These are phyloP conservation scores for Stachybotrys chartarum DNA, from an alignment of 2,329 filamentous ascomycete genomes.

Conservation along the genomic window DNA sequence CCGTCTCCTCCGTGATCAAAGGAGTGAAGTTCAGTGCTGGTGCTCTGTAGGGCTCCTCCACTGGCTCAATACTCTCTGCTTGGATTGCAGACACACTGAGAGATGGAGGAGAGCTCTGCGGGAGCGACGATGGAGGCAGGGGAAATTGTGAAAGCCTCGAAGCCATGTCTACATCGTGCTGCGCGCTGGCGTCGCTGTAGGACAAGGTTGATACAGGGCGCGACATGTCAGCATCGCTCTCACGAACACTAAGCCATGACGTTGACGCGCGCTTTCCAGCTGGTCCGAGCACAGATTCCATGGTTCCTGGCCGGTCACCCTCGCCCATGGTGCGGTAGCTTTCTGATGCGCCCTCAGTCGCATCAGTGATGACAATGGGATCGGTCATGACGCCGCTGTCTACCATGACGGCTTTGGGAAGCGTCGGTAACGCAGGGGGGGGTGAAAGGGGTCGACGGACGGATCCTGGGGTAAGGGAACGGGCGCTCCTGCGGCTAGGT, in stretches of 20 bases:
- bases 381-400: slow-evolving; percentile 57
- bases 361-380: slow-evolving; percentile 32
- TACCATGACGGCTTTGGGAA: slow-evolving; percentile 49
- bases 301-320: slow-evolving; percentile 29
- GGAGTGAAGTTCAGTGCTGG: slow-evolving; percentile 24
- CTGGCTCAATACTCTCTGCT: slow-evolving; percentile 35
- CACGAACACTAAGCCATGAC: slow-evolving; percentile 16
- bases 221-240: slow-evolving; percentile 18
- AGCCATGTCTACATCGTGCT: slow-evolving; percentile 42
- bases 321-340: slow-evolving; percentile 10
- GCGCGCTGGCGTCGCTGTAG: slow-evolving; percentile 46
- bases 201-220: slow-evolving; percentile 40
- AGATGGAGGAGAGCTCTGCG: slow-evolving; percentile 21
- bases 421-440: slow-evolving; percentile 38
- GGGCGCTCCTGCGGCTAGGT: slow-evolving; percentile 42
- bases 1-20: slow-evolving; percentile 29
- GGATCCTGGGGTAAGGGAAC: slow-evolving; percentile 42
- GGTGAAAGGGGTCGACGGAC: slow-evolving; percentile 36
- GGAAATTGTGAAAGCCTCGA: slow-evolving; percentile 48
- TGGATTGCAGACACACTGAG: slow-evolving; percentile 38
- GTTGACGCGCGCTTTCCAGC: slow-evolving; percentile 13
- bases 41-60: slow-evolving; percentile 25
- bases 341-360: slow-evolving; percentile 3
- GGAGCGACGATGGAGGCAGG: slow-evolving; percentile 39
- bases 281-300: slow-evolving; percentile 31